Percentiles rank a stretch among this genome's conserved stretches.
Conservation (phyloP, 2,329 filamentous ascomycete genomes). For the Albifimbria verrucaria region DNA sequence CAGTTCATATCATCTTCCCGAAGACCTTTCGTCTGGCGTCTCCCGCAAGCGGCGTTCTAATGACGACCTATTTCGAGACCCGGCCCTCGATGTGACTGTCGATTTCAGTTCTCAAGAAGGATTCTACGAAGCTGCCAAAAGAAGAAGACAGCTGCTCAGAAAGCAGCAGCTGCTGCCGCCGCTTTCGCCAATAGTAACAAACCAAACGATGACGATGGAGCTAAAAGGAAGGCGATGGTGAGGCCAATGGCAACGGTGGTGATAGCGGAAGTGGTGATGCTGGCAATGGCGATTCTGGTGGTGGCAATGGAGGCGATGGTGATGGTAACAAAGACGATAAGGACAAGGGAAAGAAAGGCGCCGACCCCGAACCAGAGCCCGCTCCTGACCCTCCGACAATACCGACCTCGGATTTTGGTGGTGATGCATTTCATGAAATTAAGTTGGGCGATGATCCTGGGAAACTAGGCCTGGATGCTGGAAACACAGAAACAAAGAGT, state of each 20-base stretch:
- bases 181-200: slow-evolving; percentile 4
- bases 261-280: slow-evolving; percentile 11
- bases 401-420: slow-evolving; percentile 38
- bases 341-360: slow-evolving; percentile 22
- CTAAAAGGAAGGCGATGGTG: slow-evolving; percentile 12
- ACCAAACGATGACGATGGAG: slow-evolving; percentile 18
- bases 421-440: slow-evolving; percentile 62
- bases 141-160: slow-evolving; percentile 52
- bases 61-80: slow-evolving; percentile 42
- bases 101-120: slow-evolving; percentile 56
- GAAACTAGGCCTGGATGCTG: slow-evolving; percentile 54
- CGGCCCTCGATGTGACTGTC: slow-evolving; percentile 42
- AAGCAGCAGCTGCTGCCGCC: slow-evolving; percentile 16
- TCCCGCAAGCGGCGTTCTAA: slow-evolving; percentile 18
- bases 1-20: slow-evolving; percentile 16
- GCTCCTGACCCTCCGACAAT: slow-evolving; percentile 23
- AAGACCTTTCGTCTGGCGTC: slow-evolving; percentile 16
- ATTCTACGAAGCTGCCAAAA: slow-evolving; percentile 54
- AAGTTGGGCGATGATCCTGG: slow-evolving; percentile 61
- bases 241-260: slow-evolving; percentile 12
- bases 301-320: slow-evolving; percentile 27
- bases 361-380: slow-evolving; percentile 18
- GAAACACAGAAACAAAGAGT: slow-evolving; percentile 40
- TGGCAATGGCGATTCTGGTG: slow-evolving; percentile 12
- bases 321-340: slow-evolving; percentile 24